Conservation (phyloP, 2,329 filamentous ascomycete species). For the Sporothrix brasiliensis region DNA sequence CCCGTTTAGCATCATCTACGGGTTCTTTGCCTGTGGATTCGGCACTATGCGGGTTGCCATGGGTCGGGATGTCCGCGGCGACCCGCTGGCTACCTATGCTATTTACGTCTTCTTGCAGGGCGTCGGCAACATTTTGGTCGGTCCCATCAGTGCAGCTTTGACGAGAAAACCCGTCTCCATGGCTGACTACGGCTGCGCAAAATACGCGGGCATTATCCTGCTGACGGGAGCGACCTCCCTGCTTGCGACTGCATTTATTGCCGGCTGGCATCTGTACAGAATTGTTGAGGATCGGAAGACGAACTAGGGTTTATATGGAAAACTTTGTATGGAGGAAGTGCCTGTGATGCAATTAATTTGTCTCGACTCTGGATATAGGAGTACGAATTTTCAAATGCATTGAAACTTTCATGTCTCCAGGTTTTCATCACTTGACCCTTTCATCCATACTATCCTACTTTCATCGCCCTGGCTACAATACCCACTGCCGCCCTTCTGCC, state of each 20-base stretch:
- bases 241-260: neutral
- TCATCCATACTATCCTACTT: too few relatives aligned
- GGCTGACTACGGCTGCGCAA: neutral
- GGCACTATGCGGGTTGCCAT: constrained; percentile 36
- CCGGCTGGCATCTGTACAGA: neutral
- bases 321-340: too few relatives aligned
- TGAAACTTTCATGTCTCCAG: too few relatives aligned
- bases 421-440: too few relatives aligned
- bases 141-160: constrained; percentile 27
- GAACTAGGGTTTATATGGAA: too few relatives aligned
- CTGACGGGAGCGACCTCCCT: neutral
- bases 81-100: constrained; percentile 40
- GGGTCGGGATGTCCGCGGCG: constrained; percentile 41
- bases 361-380: too few relatives aligned
- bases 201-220: neutral
- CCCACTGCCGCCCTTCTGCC: too few relatives aligned
- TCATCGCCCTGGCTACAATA: too few relatives aligned
- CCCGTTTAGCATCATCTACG: constrained; percentile 60
- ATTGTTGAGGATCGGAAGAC: too few relatives aligned
- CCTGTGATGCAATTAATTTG: too few relatives aligned
- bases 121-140: constrained; percentile 42
- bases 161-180: neutral
- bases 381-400: too few relatives aligned
- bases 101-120: constrained; percentile 42
- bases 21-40: constrained; percentile 57